Percentiles rank a stretch among this genome's conserved stretches.
Conservation (phyloP, 2,329 filamentous ascomycete species). For the Talaromyces sp. region DNA sequence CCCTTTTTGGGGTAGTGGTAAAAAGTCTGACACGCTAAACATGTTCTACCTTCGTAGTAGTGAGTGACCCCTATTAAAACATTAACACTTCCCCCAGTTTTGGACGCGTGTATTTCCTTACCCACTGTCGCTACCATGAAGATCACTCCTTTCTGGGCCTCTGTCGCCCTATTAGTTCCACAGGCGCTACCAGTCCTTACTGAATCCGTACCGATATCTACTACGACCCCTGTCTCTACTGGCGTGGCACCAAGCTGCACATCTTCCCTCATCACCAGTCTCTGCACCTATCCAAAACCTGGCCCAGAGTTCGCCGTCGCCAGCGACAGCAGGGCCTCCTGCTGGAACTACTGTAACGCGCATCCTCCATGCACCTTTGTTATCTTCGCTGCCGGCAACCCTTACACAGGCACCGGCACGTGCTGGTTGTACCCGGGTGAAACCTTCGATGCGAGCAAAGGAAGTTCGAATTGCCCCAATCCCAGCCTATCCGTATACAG, state of each 20-base stretch:
- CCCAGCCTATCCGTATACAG: slow-evolving; percentile 19
- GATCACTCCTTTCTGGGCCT: slow-evolving; percentile 18
- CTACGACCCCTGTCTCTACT: slow-evolving; percentile 18
- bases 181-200: slow-evolving; percentile 16
- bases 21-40: no score
- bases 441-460: slow-evolving; percentile 20
- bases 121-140: slow-evolving; percentile 18
- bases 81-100: no score
- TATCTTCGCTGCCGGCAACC: slow-evolving; percentile 26
- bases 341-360: slow-evolving; percentile 27
- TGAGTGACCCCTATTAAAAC: no score
- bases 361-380: slow-evolving; percentile 27
- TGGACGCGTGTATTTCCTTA: no score
- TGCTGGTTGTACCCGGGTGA: slow-evolving; percentile 28
- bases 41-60: no score
- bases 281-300: slow-evolving; percentile 24
- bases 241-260: slow-evolving; percentile 21
- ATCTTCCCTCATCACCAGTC: slow-evolving; percentile 20
- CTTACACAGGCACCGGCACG: slow-evolving; percentile 21
- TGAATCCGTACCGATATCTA: slow-evolving; percentile 12
- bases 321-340: slow-evolving; percentile 16
- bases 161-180: slow-evolving; percentile 16
- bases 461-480: slow-evolving; percentile 17
- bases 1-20: no score
- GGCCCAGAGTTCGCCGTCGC: slow-evolving; percentile 20